Base-by-base conservation (phyloP, 2,329 filamentous ascomycete species). In the Rachicladosporium sp. region DNA sequence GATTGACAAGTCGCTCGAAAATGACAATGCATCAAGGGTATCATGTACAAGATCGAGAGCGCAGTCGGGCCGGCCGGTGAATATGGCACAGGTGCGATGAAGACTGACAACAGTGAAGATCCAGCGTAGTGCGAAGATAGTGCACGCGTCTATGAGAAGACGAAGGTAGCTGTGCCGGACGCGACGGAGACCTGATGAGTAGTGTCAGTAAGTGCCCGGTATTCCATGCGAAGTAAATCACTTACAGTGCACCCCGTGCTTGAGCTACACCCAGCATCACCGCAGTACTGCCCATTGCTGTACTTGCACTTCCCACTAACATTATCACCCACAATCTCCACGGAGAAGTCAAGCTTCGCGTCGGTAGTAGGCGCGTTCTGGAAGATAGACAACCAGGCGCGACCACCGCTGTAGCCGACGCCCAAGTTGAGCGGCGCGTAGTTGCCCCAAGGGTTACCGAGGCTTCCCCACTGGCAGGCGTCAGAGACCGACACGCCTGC, bases 381-480 rank as follows among this genome's bases (percentile, higher is more conserved):
- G 72, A 89, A 86, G 61, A 95, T 76, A 36, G 84, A 86, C 44
- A 94, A 66, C 69, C 76, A 96, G 32, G 81, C 91, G 46, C 63
- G 66, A 56, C 81, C 78, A 52, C 71, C 61, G 58, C 71, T 74
- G 62, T 76, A 74, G 46, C 88, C 86, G 44, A 87, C 79, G 60
- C 89, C 89, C 38, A 94, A 67, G 66, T 88, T 89, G 52, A 86
- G 66, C 23, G 91, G 88, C 35, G 91, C 80, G 73, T 74, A 94
- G 75, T 98, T 95, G 49, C 91, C 78, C 42, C 70, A 61, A 46
- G 69, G 64, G 43, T 67, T 55, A 40, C 61, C 78, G 43, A 76
- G 68, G 12, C 70, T 70, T 37, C 74, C 68, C 91, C 91, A 96
- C 43, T 73, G 64, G 66, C 91, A 98, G 37, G 76, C 83, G 9